These are phyloP conservation scores for Paramarasmius palmivorus DNA, from an alignment of 1,284 basidiomycete genomes.

Conservation along the genomic window DNA sequence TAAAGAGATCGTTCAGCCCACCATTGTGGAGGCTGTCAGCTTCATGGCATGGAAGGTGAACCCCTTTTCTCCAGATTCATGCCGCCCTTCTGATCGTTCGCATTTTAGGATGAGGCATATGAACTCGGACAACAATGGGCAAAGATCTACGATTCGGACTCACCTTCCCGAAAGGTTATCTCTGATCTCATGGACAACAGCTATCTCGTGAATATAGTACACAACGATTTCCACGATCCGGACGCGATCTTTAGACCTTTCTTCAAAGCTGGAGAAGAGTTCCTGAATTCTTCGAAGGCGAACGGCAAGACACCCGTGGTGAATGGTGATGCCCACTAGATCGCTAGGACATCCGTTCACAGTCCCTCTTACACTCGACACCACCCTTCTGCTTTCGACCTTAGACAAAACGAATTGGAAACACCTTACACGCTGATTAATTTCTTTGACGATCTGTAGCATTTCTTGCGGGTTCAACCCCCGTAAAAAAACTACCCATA, in stretches of 20 bases:
- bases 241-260: conserved; percentile 89
- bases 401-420: conserved; percentile 1
- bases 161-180: conserved; percentile 78
- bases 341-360: conserved; percentile 13
- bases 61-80: conserved; percentile 1
- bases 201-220: conserved; percentile 95
- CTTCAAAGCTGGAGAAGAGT: conserved; percentile 70
- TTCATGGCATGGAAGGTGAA: conserved; percentile 96
- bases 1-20: conserved; percentile 97
- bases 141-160: conserved; percentile 80
- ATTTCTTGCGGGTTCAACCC: conserved; percentile 70
- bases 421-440: too few relatives aligned
- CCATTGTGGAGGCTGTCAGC: conserved; percentile 95
- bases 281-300: conserved; percentile 39
- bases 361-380: conserved; percentile 25
- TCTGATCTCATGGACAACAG: conserved; percentile 77
- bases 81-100: conserved; percentile 10
- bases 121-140: conserved; percentile 96
- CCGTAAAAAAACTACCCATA: conserved; percentile 49
- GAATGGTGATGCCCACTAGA: conserved; percentile 30
- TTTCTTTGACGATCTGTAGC: neutral
- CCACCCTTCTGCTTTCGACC: conserved; percentile 21
- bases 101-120: conserved; percentile 89
- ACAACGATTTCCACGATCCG: conserved; percentile 91
- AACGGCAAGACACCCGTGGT: conserved; percentile 22